Evolutionary conservation across 495 filamentous ascomycete species (phyloP), one percentile per base, ranked within the genome.

Genomic region (Penicillium angulare): DNA sequence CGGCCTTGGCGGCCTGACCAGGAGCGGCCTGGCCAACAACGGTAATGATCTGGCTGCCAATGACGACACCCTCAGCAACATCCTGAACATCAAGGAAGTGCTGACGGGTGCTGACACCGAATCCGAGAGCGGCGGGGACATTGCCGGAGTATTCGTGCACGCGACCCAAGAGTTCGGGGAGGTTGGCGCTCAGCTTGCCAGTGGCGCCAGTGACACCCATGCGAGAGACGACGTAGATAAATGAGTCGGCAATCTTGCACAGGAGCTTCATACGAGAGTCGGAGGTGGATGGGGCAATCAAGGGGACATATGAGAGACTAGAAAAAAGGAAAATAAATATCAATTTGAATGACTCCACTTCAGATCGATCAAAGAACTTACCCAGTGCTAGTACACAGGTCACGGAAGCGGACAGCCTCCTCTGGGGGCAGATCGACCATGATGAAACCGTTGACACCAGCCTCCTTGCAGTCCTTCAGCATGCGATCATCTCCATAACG

Each of bases 361-460:
- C 10, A 29, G 33, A 49, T 23, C 27, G 41, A 41, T 15, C 27
- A 35, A n/a, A 33, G 3, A 41, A 64, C 83, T 64, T 71, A 88
- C 80, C 85, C 84, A 56, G 76, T 86, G 34, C 73, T 81, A 16
- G 81, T 80, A 74, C 93, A 98, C 48, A 85, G 78, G 56, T 86
- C 81, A 51, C 92, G 77, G 78, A 98, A 98, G 16, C 82, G 83
- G 29, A 96, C 78, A 48, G 93, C 92, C 74, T 97, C 93, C 73
- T 97, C 90, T 0, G 91, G 91, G 6, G 92, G 93, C 50, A 97
- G 66, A 69, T 98, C 93, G 43, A 96, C 92, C 59, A 97, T 82
- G 58, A 97, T 96, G 69, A 97, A 97, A 32, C 93, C 93, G 72
- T 96, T 96, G 62, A 92, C 86, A 34, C 90, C 90, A n/a, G 88